Evolutionary conservation across 805 yeast species (phyloP), one percentile per base, ranked within the genome.

Genomic region (Schwanniomyces sp.): DNA sequence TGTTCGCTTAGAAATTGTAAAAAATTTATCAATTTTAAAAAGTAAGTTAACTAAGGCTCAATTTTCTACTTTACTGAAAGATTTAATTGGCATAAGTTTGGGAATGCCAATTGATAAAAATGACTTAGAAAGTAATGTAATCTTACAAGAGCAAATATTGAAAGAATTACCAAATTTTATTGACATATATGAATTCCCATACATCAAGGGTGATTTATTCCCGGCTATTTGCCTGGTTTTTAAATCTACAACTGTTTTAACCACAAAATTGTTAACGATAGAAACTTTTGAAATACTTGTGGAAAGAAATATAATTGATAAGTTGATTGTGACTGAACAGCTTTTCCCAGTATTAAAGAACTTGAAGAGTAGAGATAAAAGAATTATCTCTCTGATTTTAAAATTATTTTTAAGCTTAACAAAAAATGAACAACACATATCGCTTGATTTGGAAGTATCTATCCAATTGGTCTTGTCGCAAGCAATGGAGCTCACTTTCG

Each of bases 231-330:
- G 89, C 40, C 78, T 76, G 40, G 77, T 89, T 7, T 94, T 92
- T 66, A 80, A 90, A 34, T 86, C 89, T 40, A 94, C 99, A 0
- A 88, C 91, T 0, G 82, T 94, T 26, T 72, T 91, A 29, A 82
- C 87, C 5, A 86, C 94, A 25, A 92, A 94, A 58, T 70, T 86
- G 14, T 75, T 81, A 12, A 80, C 94, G 2, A 73, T 90, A 18
- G 69, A 75, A 16, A 75, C 88, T 1, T 83, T 91, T 55, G 74
- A 79, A 11, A 59, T 69, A 41, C 66, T 91, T 57, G 77, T 88
- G 14, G 77, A 73, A 17, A 70, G 75, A 17, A 82, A 83, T 50
- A 77, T 82, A 5, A 75, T 91, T 45, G 96, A 91, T 56, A 82
- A 81, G 53, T 78, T 81, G 45, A 80, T 87, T 2, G 80, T 91